Conservation (phyloP, 257 asterid genomes). For the Solanum tarijense region DNA sequence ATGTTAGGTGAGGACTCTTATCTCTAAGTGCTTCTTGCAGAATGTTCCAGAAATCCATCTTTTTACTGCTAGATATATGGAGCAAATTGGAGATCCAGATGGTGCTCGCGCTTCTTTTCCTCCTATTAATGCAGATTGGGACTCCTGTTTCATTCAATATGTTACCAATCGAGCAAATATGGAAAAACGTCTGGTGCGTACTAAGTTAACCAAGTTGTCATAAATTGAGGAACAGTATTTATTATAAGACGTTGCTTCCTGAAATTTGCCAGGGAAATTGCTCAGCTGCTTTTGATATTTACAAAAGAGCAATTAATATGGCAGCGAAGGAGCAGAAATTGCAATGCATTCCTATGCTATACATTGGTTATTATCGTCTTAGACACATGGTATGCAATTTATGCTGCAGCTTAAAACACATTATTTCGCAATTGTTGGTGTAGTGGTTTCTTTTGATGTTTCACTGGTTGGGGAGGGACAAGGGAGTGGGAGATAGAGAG, state of each 20-base stretch:
- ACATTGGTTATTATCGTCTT: conserved; percentile 43
- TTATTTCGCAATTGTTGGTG: background rate
- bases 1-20: background rate
- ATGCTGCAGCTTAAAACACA: background rate
- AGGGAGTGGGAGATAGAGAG: background rate
- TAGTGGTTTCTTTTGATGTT: background rate
- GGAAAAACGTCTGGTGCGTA: conserved; percentile 76
- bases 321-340: conserved; percentile 46
- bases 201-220: conserved; percentile 11
- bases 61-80: conserved; percentile 75
- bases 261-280: conserved; percentile 60
- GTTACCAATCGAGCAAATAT: conserved; percentile 58
- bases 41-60: conserved; percentile 64
- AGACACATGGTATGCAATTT: conserved; percentile 51
- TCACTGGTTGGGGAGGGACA: background rate
- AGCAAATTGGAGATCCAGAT: conserved; percentile 53
- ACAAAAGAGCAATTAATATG: conserved; percentile 48
- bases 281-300: conserved; percentile 51
- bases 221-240: conserved; percentile 2
- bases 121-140: conserved; percentile 32
- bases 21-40: conserved; percentile 29
- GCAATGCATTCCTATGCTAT: conserved; percentile 50
- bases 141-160: conserved; percentile 39
- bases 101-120: conserved; percentile 64
- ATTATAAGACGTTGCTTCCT: conserved; percentile 2